These are phyloP conservation scores for Didymella glomerata DNA, from an alignment of 2,329 filamentous ascomycete species.

Conservation along the genomic window DNA sequence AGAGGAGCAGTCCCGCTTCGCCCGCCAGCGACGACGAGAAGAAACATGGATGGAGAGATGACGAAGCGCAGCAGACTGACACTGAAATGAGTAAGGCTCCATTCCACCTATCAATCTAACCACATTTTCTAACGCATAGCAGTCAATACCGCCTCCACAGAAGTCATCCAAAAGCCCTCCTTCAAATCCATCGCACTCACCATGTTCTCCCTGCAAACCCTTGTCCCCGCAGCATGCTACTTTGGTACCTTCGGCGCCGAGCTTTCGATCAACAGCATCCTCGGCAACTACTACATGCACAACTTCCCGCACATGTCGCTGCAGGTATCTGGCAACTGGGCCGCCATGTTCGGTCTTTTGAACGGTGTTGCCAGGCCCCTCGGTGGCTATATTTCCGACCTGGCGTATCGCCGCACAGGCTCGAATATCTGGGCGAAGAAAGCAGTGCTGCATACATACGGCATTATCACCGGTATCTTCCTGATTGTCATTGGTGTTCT, in stretches of 20 bases:
- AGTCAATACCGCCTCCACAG: slow-evolving; percentile 62
- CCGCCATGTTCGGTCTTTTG: slow-evolving; percentile 76
- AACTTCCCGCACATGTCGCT: slow-evolving; percentile 63
- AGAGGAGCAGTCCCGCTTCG: slow-evolving; percentile 1
- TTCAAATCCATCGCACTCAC: slow-evolving; percentile 68
- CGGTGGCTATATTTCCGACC: slow-evolving; percentile 66
- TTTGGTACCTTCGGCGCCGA: slow-evolving; percentile 68
- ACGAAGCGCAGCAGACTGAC: slow-evolving; percentile 48
- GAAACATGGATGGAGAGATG: slow-evolving; percentile 33
- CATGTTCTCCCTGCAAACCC: slow-evolving; percentile 65
- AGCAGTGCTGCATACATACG: slow-evolving; percentile 63
- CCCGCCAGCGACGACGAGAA: slow-evolving; percentile 33
- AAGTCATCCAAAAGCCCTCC: slow-evolving; percentile 69
- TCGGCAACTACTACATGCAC: slow-evolving; percentile 64
- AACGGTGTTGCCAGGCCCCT: slow-evolving; percentile 72
- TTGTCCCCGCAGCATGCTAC: slow-evolving; percentile 63
- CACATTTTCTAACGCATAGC: neutral
- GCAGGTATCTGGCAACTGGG: slow-evolving; percentile 65
- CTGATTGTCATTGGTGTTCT: slow-evolving; percentile 66
- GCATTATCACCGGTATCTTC: slow-evolving; percentile 66
- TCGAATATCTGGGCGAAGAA: slow-evolving; percentile 69
- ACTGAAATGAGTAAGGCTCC: slow-evolving; percentile 14
- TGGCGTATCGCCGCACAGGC: slow-evolving; percentile 58
- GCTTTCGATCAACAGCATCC: slow-evolving; percentile 65
- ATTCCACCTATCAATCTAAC: no score